These are phyloP conservation scores for Lathyrus sativus DNA, from an alignment of 306 rosid genomes.

Conservation along the genomic window DNA sequence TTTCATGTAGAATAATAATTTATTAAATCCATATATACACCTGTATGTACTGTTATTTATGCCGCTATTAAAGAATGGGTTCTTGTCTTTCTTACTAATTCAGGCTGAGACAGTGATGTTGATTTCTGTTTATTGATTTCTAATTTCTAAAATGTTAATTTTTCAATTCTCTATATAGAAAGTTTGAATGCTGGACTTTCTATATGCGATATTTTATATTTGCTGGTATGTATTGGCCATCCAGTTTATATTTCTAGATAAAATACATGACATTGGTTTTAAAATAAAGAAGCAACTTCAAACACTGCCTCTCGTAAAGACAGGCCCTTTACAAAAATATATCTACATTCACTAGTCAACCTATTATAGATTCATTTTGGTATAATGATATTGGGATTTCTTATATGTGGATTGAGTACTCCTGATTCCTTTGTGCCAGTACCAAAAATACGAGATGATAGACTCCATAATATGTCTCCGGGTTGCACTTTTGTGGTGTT, in stretches of 20 bases:
- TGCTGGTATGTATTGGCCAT: not conserved
- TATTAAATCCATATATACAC: slow-evolving; percentile 34
- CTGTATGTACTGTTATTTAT: slow-evolving; percentile 35
- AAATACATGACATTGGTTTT: not conserved
- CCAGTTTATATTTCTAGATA: not conserved
- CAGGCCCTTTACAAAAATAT: not conserved
- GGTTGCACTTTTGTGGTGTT: slow-evolving; percentile 61
- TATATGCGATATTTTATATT: not conserved
- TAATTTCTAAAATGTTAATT: slow-evolving; percentile 15
- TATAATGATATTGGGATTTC: slow-evolving; percentile 74
- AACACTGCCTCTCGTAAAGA: not conserved
- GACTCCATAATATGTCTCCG: slow-evolving; percentile 84
- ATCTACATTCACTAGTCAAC: slow-evolving; percentile 38
- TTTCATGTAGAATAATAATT: slow-evolving; percentile 54
- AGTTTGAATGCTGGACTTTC: slow-evolving; percentile 1
- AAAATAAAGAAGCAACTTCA: slow-evolving; percentile 3
- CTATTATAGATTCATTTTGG: slow-evolving; percentile 52
- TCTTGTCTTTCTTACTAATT: slow-evolving; percentile 22
- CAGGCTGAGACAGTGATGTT: slow-evolving; percentile 9
- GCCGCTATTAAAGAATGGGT: slow-evolving; percentile 15
- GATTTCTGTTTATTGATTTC: not conserved
- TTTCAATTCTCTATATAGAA: slow-evolving; percentile 28
- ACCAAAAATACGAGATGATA: slow-evolving; percentile 70
- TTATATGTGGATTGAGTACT: slow-evolving; percentile 57
- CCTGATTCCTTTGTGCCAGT: slow-evolving; percentile 62